Conservation (phyloP, 768 basidiomycete species). For the Leccinum uliginosum region DNA sequence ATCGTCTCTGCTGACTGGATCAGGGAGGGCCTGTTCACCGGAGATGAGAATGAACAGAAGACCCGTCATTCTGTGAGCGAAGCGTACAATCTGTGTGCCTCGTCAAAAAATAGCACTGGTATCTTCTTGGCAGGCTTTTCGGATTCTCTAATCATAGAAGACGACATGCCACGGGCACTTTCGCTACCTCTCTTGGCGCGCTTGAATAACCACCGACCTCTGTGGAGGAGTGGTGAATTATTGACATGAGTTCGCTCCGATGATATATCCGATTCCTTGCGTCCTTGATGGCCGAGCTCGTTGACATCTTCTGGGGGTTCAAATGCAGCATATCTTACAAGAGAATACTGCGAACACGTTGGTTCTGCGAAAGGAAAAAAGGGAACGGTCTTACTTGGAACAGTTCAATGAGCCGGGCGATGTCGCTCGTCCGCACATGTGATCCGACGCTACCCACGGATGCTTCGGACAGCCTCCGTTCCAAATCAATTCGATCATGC, state of each 20-base stretch:
- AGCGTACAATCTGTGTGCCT: slow-evolving; percentile 75
- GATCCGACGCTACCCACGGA: slow-evolving; percentile 39
- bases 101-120: slow-evolving; percentile 81
- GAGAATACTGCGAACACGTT: slow-evolving; percentile 45
- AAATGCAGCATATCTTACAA: slow-evolving; percentile 72
- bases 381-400: slow-evolving; percentile 52
- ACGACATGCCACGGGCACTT: slow-evolving; percentile 31
- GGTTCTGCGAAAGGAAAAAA: not conserved
- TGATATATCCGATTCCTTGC: slow-evolving; percentile 30
- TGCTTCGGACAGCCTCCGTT: slow-evolving; percentile 52
- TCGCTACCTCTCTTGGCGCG: slow-evolving; percentile 24
- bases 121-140: slow-evolving; percentile 56
- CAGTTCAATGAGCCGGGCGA: slow-evolving; percentile 80
- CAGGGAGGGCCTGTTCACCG: slow-evolving; percentile 53
- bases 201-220: slow-evolving; percentile 27
- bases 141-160: slow-evolving; percentile 26
- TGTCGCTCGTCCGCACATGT: slow-evolving; percentile 68
- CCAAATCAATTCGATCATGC: slow-evolving; percentile 75
- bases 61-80: not conserved
- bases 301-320: slow-evolving; percentile 35
- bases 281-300: slow-evolving; percentile 19
- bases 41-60: not conserved
- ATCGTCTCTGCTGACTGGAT: slow-evolving; percentile 77
- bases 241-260: slow-evolving; percentile 44
- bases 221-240: slow-evolving; percentile 25